A percentile compares a stretch with the other conserved stretches of the same genome.
These are phyloP conservation scores for Striga asiatica DNA, from an alignment of 257 asterid species.

Conservation along the genomic window DNA sequence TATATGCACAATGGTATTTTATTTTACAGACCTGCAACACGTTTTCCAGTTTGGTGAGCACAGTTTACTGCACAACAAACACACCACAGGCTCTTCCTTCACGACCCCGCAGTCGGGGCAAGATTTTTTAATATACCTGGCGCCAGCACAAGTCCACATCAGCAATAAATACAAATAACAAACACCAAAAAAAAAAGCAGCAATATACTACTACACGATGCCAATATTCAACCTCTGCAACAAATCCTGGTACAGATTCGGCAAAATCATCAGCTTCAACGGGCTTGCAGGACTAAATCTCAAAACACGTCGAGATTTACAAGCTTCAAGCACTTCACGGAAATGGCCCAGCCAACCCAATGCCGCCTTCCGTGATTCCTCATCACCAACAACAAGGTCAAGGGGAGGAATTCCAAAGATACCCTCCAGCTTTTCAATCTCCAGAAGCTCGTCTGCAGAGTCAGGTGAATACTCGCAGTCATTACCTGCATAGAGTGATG, in stretches of 20 bases:
- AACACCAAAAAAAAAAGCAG: not conserved
- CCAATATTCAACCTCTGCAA: constrained; percentile 62
- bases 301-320: constrained; percentile 27
- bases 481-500: constrained; percentile 24
- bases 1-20: constrained; percentile 2
- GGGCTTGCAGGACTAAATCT: constrained; percentile 73
- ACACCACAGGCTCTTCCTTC: constrained; percentile 76
- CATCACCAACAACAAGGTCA: constrained; percentile 44
- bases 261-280: constrained; percentile 70
- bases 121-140: constrained; percentile 71
- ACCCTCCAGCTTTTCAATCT: constrained; percentile 59
- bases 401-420: constrained; percentile 71
- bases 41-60: constrained; percentile 85
- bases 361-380: constrained; percentile 37
- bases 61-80: constrained; percentile 85
- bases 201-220: not conserved
- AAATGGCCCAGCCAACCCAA: constrained; percentile 58
- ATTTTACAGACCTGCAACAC: constrained; percentile 73
- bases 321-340: constrained; percentile 34
- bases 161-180: constrained; percentile 6
- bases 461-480: constrained; percentile 26
- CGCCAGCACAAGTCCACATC: constrained; percentile 14
- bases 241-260: constrained; percentile 78
- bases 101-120: constrained; percentile 70
- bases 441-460: constrained; percentile 43